These are phyloP conservation scores for Fusarium piperis DNA, from an alignment of 2,329 filamentous ascomycete genomes.

Conservation along the genomic window DNA sequence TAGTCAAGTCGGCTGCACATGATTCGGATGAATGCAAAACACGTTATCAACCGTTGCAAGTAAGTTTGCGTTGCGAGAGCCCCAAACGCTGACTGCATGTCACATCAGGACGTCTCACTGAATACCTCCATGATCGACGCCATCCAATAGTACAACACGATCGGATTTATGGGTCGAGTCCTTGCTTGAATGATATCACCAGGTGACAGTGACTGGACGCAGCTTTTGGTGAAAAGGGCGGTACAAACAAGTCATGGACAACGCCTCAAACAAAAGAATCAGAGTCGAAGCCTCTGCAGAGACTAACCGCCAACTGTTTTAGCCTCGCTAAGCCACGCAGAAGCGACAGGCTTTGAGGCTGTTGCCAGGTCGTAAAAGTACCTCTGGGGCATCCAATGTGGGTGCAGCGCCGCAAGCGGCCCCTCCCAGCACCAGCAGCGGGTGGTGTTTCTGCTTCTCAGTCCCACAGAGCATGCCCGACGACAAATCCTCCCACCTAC, in stretches of 20 bases:
- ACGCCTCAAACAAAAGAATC: not conserved
- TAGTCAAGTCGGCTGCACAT: not conserved
- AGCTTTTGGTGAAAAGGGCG: not conserved
- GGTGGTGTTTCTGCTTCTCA: slow-evolving; percentile 2
- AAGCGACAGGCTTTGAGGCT: slow-evolving; percentile 7
- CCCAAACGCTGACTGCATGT: not conserved
- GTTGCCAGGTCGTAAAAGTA: slow-evolving; percentile 9
- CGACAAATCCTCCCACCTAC: slow-evolving; percentile 22
- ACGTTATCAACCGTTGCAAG: not conserved
- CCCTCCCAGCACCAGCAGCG: slow-evolving; percentile 20
- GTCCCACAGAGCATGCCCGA: slow-evolving; percentile 18
- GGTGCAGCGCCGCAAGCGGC: slow-evolving; percentile 33
- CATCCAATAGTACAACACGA: slow-evolving; percentile 35
- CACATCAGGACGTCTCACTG: not conserved
- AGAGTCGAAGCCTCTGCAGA: not conserved
- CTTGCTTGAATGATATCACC: slow-evolving; percentile 2
- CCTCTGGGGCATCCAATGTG: slow-evolving; percentile 9
- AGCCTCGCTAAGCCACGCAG: not conserved
- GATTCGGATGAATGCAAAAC: not conserved
- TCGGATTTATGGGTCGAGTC: slow-evolving; percentile 31
- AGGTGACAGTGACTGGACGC: not conserved
- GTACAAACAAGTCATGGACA: not conserved
- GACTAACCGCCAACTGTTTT: not conserved
- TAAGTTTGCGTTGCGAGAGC: not conserved
- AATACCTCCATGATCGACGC: not conserved